Percentiles rank a stretch among this genome's conserved stretches.
Evolutionary conservation across 1,284 basidiomycete genomes (phyloP).

Genomic region (Microbotryum scabiosae): DNA sequence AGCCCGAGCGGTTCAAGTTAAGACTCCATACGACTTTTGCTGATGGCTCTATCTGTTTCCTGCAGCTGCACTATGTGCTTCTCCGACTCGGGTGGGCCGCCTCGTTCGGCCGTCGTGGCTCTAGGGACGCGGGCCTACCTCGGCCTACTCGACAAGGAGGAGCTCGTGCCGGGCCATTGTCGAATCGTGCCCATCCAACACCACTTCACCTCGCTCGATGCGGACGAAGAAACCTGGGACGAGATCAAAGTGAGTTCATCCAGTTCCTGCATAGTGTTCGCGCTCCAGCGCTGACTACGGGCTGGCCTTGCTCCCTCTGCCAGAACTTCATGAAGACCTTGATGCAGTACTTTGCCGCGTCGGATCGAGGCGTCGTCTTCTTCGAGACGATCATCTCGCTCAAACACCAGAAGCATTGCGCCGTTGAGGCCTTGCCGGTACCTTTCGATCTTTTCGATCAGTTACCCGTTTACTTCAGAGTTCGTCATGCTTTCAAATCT

Average conservation of each 20-base stretch:
- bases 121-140: slow-evolving; percentile 85
- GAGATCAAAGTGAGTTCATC: slow-evolving; percentile 65
- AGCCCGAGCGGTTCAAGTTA: neutral
- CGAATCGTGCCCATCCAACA: slow-evolving; percentile 94
- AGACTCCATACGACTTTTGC: neutral
- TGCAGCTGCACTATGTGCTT: slow-evolving; percentile 71
- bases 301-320: slow-evolving; percentile 1
- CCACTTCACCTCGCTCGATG: slow-evolving; percentile 79
- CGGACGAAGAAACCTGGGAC: slow-evolving; percentile 97
- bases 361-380: slow-evolving; percentile 83
- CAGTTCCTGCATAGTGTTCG: neutral
- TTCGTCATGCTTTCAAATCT: too few relatives aligned
- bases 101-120: slow-evolving; percentile 71
- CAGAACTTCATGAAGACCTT: slow-evolving; percentile 99
- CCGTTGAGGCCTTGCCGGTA: slow-evolving; percentile 81
- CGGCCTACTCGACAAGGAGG: slow-evolving; percentile 74
- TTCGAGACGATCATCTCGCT: slow-evolving; percentile 84
- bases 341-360: slow-evolving; percentile 77
- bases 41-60: neutral
- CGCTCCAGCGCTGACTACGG: neutral
- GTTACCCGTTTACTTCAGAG: slow-evolving; percentile 88
- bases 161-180: slow-evolving; percentile 80
- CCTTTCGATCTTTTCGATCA: slow-evolving; percentile 74
- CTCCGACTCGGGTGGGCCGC: slow-evolving; percentile 65
- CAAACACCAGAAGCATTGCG: slow-evolving; percentile 79